A percentile compares a stretch with the other conserved stretches of the same genome.
These are phyloP conservation scores for Paramecium sonneborni DNA, from an alignment of 73 alveolate species.

Conservation along the genomic window DNA sequence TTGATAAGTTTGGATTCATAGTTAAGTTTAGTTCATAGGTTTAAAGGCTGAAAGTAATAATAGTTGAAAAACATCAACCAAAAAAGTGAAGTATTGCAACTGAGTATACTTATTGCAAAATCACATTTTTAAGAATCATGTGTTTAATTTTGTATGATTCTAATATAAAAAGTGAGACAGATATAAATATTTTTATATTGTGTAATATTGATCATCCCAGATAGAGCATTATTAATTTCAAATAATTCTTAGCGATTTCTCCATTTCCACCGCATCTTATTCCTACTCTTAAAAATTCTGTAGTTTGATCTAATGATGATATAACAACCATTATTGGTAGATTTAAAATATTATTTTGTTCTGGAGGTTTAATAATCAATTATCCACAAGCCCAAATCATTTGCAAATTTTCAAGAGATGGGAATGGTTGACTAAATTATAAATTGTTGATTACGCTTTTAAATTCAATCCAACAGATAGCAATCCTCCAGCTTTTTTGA, in stretches of 20 bases:
- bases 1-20: no score
- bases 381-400: constrained; percentile 58
- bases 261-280: constrained; percentile 55
- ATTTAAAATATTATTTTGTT: constrained; percentile 10
- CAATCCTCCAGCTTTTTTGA: constrained; percentile 66
- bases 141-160: not conserved
- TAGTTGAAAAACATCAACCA: not conserved
- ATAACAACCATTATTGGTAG: constrained; percentile 41
- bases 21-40: no score
- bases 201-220: constrained; percentile 21
- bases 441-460: constrained; percentile 25
- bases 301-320: constrained; percentile 3
- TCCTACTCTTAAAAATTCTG: constrained; percentile 3
- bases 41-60: no score
- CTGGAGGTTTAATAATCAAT: constrained; percentile 31
- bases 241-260: constrained; percentile 6
- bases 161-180: not conserved
- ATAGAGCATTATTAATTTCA: constrained; percentile 15
- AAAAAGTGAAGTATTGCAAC: not conserved
- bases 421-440: not conserved
- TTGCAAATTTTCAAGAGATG: not conserved
- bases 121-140: not conserved
- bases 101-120: not conserved
- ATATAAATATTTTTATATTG: not conserved
- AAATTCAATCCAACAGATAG: constrained; percentile 48